These are phyloP conservation scores for Beta vulgaris DNA, from an alignment of 148 eudicot species.

Conservation along the genomic window DNA sequence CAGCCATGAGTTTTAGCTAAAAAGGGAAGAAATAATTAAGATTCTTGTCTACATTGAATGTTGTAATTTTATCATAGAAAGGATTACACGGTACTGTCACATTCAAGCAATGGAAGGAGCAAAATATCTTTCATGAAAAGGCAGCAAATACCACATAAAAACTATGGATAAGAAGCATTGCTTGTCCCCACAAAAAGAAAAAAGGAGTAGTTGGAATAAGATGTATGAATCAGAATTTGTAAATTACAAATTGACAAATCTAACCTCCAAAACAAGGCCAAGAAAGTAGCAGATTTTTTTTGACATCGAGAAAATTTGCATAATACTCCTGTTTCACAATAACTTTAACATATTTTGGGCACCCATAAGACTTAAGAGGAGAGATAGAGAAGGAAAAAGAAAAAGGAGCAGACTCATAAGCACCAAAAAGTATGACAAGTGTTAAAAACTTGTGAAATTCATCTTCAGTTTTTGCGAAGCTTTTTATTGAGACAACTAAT, in stretches of 20 bases:
- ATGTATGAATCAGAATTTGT: too few species aligned
- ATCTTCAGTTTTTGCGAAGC: too few species aligned
- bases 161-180: not conserved
- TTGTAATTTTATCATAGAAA: not conserved
- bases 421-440: too few species aligned
- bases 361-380: too few species aligned
- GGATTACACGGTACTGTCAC: not conserved
- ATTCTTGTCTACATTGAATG: too few species aligned
- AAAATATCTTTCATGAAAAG: conserved; percentile 4
- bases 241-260: not conserved
- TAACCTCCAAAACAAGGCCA: not conserved
- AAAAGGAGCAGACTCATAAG: too few species aligned
- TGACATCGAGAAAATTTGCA: too few species aligned
- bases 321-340: too few species aligned
- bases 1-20: not conserved
- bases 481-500: not conserved
- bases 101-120: conserved; percentile 8
- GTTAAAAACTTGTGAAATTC: too few species aligned
- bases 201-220: not conserved
- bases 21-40: not conserved
- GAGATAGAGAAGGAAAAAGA: too few species aligned
- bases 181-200: conserved; percentile 7
- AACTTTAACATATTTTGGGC: too few species aligned
- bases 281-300: not conserved
- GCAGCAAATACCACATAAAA: not conserved